Conservation (phyloP, 352 stramenopile genomes). For the Phytophthora agathidicida region DNA sequence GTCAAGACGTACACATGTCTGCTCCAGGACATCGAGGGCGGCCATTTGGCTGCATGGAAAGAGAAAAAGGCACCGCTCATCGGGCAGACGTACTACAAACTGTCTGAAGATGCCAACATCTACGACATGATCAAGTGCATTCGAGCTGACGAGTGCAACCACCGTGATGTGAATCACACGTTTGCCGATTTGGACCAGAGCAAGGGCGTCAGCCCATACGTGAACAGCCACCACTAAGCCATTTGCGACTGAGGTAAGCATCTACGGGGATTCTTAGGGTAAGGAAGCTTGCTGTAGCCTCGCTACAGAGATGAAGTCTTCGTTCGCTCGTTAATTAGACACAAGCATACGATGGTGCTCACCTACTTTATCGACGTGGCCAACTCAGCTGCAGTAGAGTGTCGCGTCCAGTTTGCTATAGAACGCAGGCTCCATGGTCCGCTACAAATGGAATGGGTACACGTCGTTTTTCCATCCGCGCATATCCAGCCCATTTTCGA, state of each 20-base stretch:
- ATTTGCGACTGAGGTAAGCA: not conserved
- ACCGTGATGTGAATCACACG: conserved; percentile 90
- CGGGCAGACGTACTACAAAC: conserved; percentile 88
- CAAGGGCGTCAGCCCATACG: conserved; percentile 58
- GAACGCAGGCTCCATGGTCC: no score
- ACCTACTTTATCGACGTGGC: no score
- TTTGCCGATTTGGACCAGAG: conserved; percentile 64
- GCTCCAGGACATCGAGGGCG: conserved; percentile 86
- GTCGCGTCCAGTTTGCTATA: no score
- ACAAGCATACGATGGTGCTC: no score
- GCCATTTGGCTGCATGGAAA: conserved; percentile 75
- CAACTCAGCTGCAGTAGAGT: no score
- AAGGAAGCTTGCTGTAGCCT: not conserved
- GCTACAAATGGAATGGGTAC: no score
- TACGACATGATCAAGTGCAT: conserved; percentile 87
- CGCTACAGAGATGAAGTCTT: no score
- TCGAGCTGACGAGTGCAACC: conserved; percentile 87
- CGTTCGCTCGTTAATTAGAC: not conserved
- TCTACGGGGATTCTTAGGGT: not conserved
- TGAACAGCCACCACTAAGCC: conserved; percentile 21
- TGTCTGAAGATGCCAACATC: conserved; percentile 67
- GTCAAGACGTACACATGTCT: conserved; percentile 92
- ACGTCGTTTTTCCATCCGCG: no score
- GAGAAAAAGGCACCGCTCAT: conserved; percentile 66
- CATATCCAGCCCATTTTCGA: no score